phyloP scores from a whole-genome alignment of 2,329 filamentous ascomycete species.

The Chaetomium sp. region DNA sequence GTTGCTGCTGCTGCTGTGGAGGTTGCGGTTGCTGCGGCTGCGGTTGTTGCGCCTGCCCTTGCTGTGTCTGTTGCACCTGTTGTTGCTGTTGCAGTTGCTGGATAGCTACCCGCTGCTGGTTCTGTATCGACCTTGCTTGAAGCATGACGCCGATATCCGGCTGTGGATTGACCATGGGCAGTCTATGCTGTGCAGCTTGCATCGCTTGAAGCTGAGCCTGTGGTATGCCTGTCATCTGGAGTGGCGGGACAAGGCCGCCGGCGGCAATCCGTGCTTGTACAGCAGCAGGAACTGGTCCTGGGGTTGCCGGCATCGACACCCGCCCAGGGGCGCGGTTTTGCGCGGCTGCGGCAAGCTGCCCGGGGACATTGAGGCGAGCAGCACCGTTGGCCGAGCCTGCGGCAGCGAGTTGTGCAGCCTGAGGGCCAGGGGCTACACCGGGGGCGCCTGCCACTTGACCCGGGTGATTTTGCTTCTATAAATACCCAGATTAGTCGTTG shows the following conservation, averaged over 20 bases:
- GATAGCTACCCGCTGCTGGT: constrained; percentile 57
- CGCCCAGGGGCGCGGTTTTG: constrained; percentile 50
- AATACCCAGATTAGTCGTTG: constrained; percentile 5
- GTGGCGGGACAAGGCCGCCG: constrained; percentile 54
- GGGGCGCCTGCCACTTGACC: constrained; percentile 50
- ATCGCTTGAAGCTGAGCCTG: constrained; percentile 70
- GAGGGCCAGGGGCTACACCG: constrained; percentile 41
- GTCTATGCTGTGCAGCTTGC: constrained; percentile 57
- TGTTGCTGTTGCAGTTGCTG: constrained; percentile 38
- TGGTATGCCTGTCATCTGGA: constrained; percentile 65
- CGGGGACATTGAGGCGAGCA: constrained; percentile 48
- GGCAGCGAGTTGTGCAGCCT: constrained; percentile 39
- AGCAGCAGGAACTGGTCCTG: constrained; percentile 53
- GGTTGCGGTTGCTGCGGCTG: constrained; percentile 33
- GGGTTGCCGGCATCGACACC: constrained; percentile 57
- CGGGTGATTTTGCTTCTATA: constrained; percentile 43
- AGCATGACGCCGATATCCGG: constrained; percentile 60
- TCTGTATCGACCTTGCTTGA: constrained; percentile 67
- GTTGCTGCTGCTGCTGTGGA: constrained; percentile 38
- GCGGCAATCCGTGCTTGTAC: constrained; percentile 53
- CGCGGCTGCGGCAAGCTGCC: constrained; percentile 49
- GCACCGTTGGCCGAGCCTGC: constrained; percentile 40
- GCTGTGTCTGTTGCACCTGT: constrained; percentile 10
- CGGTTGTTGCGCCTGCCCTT: constrained; percentile 24
- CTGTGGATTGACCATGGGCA: constrained; percentile 53